Base-by-base conservation (phyloP, 106 monocot species). In the Alisma plantagoaquatica region DNA sequence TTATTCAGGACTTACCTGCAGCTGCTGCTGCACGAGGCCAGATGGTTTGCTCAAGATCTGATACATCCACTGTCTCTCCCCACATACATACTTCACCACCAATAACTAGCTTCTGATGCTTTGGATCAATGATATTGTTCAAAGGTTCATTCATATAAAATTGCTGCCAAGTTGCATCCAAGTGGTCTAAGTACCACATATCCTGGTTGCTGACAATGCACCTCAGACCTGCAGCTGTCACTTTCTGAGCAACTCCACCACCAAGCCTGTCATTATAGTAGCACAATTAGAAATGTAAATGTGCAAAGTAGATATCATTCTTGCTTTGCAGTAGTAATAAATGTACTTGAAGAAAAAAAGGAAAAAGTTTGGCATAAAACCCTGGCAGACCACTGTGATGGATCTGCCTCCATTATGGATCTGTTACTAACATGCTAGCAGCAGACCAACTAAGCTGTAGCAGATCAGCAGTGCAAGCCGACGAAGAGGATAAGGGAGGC, bases 1-100 rank as follows among this genome's bases (percentile, higher is more conserved):
- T n/a, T n/a, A n/a, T n/a, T n/a, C n/a, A n/a, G n/a, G 18, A 47
- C 27, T 43, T 82, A 92, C 92, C 92, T 75, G 93, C 93, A 26
- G 93, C 87, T 28, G 93, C 93, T 7, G 93, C 93, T 16, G 87
- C 93, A 30, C 93, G 79, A n/a, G 93, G 93, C 93, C 93, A 93
- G 49, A 93, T 87, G 49, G 93, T 93, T 65, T 83, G 87, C 27
- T 93, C 72, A 19, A 93, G 77, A 61, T 93, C 82, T 17, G 93
- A 93, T 24, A 69, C 73, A 70, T 93, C 93, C 12, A 83, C 63
- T 2, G 50, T 60, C 51, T 93, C 93, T 8, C 77, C 93, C 93
- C 93, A 93, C 93, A 75, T 83, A 71, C 87, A 87, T 10, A 93
- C 93, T 56, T 93, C 93, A 30, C 93, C 93, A 46, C 93, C 93